phyloP scores from a whole-genome alignment of 2,329 filamentous ascomycete genomes.

The Colletotrichum euphorbiae region DNA sequence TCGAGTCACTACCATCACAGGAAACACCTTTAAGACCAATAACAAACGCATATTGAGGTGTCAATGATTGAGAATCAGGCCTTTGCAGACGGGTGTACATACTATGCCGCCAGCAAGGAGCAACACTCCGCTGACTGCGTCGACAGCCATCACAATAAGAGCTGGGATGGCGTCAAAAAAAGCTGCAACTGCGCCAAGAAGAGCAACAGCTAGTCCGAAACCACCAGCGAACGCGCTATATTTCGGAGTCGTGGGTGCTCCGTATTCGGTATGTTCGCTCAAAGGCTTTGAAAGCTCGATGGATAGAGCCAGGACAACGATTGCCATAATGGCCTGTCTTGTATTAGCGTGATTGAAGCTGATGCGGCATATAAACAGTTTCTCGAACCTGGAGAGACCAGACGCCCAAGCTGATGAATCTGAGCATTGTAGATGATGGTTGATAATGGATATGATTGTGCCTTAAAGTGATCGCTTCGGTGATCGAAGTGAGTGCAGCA shows the following conservation, averaged over 20 bases:
- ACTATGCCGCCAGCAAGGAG: constrained; percentile 38
- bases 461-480: not conserved
- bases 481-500: not conserved
- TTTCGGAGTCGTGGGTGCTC: constrained; percentile 22
- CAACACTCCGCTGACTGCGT: constrained; percentile 29
- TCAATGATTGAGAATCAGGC: not conserved
- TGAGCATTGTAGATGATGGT: constrained; percentile 5
- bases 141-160: constrained; percentile 24
- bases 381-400: constrained; percentile 34
- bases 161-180: constrained; percentile 36
- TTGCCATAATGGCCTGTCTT: constrained; percentile 25
- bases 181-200: constrained; percentile 7
- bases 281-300: constrained; percentile 21
- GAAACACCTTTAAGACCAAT: constrained; percentile 25
- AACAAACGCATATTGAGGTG: constrained; percentile 13
- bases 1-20: not conserved
- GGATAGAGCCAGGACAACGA: constrained; percentile 34
- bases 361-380: not conserved
- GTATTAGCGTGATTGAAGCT: not conserved
- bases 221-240: constrained; percentile 34
- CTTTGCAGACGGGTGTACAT: not conserved
- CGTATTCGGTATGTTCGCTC: not conserved
- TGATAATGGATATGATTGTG: not conserved
- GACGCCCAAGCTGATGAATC: constrained; percentile 20
- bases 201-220: constrained; percentile 25